These are phyloP conservation scores for Sphagnum magellanicum DNA, from an alignment of 228 moss, liverwort and hornwort genomes.

Conservation along the genomic window DNA sequence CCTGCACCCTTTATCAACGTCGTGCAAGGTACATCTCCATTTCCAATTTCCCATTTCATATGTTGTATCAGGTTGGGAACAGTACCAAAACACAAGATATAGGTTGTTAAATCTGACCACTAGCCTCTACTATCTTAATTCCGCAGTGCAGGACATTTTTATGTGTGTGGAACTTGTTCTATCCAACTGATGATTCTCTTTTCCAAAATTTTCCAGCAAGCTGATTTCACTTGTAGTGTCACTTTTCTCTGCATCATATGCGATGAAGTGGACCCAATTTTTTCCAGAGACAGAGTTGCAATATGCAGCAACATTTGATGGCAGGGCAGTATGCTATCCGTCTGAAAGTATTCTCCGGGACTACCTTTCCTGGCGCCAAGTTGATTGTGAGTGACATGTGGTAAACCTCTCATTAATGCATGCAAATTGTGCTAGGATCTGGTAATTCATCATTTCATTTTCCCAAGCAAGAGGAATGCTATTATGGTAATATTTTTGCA, in stretches of 20 bases:
- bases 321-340: conserved; percentile 82
- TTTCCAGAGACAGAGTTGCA: conserved; percentile 50
- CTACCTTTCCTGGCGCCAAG: conserved; percentile 81
- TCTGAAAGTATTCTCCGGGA: conserved; percentile 60
- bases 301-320: conserved; percentile 82
- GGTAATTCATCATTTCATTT: background rate
- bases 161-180: background rate
- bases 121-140: no score
- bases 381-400: conserved; percentile 59
- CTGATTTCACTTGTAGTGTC: conserved; percentile 72
- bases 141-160: background rate
- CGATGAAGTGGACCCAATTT: conserved; percentile 69
- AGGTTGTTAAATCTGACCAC: no score
- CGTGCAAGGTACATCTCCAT: conserved; percentile 45
- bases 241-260: conserved; percentile 72
- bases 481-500: background rate
- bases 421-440: no score
- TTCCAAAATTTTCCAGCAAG: conserved; percentile 51
- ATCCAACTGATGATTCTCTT: background rate
- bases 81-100: no score
- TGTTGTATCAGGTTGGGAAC: no score
- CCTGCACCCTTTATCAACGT: conserved; percentile 61
- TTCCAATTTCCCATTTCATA: no score
- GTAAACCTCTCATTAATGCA: no score
- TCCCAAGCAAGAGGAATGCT: background rate